Evolutionary conservation across 495 filamentous ascomycete genomes (phyloP).

Genomic region (Neurospora sp.): DNA sequence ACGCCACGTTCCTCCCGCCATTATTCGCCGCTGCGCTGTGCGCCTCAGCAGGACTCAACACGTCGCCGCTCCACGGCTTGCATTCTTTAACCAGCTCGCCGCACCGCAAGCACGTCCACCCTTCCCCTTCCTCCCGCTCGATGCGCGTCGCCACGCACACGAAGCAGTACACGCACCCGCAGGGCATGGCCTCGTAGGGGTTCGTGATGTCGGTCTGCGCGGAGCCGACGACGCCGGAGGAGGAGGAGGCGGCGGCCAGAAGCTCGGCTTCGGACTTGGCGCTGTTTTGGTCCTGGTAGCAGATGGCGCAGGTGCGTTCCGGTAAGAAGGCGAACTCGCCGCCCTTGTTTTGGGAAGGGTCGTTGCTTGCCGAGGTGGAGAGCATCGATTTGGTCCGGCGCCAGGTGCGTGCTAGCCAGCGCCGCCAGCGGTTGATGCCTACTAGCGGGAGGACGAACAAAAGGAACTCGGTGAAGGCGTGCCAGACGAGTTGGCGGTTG

Average conservation of each 20-base stretch:
- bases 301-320: constrained; percentile 94
- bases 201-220: constrained; percentile 93
- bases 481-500: constrained; percentile 96
- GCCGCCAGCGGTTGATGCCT: constrained; percentile 82
- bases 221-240: constrained; percentile 69
- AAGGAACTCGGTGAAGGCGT: constrained; percentile 96
- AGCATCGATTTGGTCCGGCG: constrained; percentile 59
- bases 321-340: constrained; percentile 76
- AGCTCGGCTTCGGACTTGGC: constrained; percentile 58
- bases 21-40: constrained; percentile 42
- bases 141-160: constrained; percentile 88
- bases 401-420: constrained; percentile 80
- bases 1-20: constrained; percentile 45
- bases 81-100: constrained; percentile 80
- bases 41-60: constrained; percentile 49
- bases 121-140: constrained; percentile 89
- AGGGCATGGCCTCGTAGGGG: constrained; percentile 85
- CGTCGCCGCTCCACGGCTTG: constrained; percentile 85
- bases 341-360: constrained; percentile 33
- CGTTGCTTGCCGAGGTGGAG: constrained; percentile 24
- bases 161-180: constrained; percentile 91
- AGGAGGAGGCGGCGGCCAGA: constrained; percentile 49
- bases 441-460: constrained; percentile 91
- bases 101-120: constrained; percentile 90
- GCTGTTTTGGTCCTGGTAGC: constrained; percentile 85